Base-by-base conservation (phyloP, 805 yeast species). In the Teunomyces panamensis region DNA sequence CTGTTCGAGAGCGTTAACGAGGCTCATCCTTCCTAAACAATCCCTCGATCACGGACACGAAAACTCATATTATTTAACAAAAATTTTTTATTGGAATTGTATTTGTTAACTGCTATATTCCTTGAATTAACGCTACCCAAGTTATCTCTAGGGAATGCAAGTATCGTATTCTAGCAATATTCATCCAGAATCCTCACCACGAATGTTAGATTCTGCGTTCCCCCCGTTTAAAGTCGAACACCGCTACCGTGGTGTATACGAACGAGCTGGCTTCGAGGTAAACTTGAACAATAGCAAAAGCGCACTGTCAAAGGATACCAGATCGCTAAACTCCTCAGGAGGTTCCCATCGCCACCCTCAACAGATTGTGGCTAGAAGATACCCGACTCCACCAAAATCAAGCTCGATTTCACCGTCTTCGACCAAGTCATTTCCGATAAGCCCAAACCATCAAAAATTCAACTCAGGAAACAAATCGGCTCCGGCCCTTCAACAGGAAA, bases 201-300 rank as follows among this genome's bases (percentile, higher is more conserved):
- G 26, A 50, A 36, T 52, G 43, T 52, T 43, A 60, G 75, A 80
- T 54, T 77, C 81, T 9, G 80, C 85, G 3, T 87, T 87, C 55
- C 95, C 95, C 2, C 85, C 89, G 0, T 65, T 87, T 50, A 82
- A 81, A 46, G 80, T 85, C 0, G 78, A 78, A 32, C 81, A 77
- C 42, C 68, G 81, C 27, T 84, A 83, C 56, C 75, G 75, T 55
- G 84, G 90, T 1, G 94, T 86, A 2, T 81, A 85, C 64, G 94
- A 87, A 60, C 68, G 94, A 54, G 94, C 94, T 0, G 96, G 96
- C 0, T 87, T 87, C 57, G 94, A 87, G 35, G 71, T 73, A 35
- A 49, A 50, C 36, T 34, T 41, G 35, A 43, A 43, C 16, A 36
- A 29, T n/a, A 16, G 33, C 32, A 30, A 39, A 9, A 30, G 30